These are phyloP conservation scores for Ceratocystis colombiana DNA, from an alignment of 2,329 filamentous ascomycete genomes.

Conservation along the genomic window DNA sequence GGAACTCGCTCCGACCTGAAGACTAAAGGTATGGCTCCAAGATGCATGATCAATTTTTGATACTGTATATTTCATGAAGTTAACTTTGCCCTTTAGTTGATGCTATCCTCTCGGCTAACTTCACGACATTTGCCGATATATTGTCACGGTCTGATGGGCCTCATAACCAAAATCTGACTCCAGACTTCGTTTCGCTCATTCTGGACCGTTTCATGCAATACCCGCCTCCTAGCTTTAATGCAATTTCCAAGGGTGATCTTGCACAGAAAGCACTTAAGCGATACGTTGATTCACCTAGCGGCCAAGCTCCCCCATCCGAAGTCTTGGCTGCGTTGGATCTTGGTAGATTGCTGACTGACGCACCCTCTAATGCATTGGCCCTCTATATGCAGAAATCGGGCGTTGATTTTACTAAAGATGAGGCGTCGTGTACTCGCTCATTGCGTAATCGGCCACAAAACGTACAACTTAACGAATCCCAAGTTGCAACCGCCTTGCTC, in stretches of 20 bases:
- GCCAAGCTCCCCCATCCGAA: slow-evolving; percentile 51
- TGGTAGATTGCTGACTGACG: slow-evolving; percentile 53
- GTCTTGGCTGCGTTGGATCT: slow-evolving; percentile 62
- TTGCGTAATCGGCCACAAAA: slow-evolving; percentile 44
- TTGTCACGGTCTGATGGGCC: slow-evolving; percentile 56
- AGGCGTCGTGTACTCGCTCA: slow-evolving; percentile 53
- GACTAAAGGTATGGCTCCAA: slow-evolving; percentile 60
- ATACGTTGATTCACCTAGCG: slow-evolving; percentile 47
- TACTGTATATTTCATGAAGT: slow-evolving; percentile 21
- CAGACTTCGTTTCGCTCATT: slow-evolving; percentile 64
- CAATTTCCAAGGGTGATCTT: slow-evolving; percentile 60
- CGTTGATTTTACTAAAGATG: slow-evolving; percentile 60
- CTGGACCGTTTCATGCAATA: slow-evolving; percentile 80
- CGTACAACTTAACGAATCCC: slow-evolving; percentile 63
- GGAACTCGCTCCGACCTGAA: slow-evolving; percentile 72
- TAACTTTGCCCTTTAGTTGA: slow-evolving; percentile 50
- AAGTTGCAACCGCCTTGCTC: slow-evolving; percentile 70
- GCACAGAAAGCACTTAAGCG: slow-evolving; percentile 56
- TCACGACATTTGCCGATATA: slow-evolving; percentile 64
- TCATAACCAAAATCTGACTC: slow-evolving; percentile 55
- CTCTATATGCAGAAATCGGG: slow-evolving; percentile 66
- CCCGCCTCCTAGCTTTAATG: slow-evolving; percentile 75
- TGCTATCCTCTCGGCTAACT: slow-evolving; percentile 75
- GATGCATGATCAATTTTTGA: slow-evolving; percentile 8
- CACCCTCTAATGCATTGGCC: slow-evolving; percentile 47